A percentile compares a stretch with the other conserved stretches of the same genome.
Conservation (phyloP, 2,329 filamentous ascomycete genomes). For the Neoarthrinium moseri region DNA sequence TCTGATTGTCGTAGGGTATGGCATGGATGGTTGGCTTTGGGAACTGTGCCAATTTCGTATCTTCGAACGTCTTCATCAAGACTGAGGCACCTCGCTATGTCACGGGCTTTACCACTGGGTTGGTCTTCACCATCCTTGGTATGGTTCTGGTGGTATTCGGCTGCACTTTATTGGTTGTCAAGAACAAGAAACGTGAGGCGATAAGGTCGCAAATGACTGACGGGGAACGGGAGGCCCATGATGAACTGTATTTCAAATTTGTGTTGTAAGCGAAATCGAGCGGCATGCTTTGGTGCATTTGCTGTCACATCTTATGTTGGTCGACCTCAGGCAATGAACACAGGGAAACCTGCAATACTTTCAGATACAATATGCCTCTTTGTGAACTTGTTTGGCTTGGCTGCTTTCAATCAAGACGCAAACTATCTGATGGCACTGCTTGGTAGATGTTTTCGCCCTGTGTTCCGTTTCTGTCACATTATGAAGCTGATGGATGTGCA, state of each 20-base stretch:
- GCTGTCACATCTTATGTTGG: too few relatives aligned
- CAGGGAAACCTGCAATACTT: too few relatives aligned
- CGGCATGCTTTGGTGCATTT: background rate
- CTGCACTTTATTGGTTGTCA: conserved; percentile 11
- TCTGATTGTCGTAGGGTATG: too few relatives aligned
- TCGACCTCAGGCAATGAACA: too few relatives aligned
- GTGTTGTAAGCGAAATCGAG: conserved; percentile 22
- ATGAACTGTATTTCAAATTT: conserved; percentile 23
- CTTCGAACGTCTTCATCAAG: conserved; percentile 39
- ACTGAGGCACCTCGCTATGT: conserved; percentile 34
- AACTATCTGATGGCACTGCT: too few relatives aligned
- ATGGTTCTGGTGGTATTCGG: conserved; percentile 15
- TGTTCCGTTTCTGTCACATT: too few relatives aligned
- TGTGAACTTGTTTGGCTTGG: too few relatives aligned
- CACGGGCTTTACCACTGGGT: conserved; percentile 34
- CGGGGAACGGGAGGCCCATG: conserved; percentile 17
- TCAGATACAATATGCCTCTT: too few relatives aligned
- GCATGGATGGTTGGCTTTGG: conserved; percentile 40
- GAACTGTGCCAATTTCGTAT: conserved; percentile 43
- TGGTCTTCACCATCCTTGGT: conserved; percentile 25
- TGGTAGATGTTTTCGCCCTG: too few relatives aligned
- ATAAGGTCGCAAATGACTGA: conserved; percentile 18
- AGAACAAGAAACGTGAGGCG: conserved; percentile 19
- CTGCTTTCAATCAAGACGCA: too few relatives aligned
- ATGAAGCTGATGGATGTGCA: too few relatives aligned